Evolutionary conservation across 495 filamentous ascomycete species (phyloP).

Genomic region (Annulohypoxylon bovei): DNA sequence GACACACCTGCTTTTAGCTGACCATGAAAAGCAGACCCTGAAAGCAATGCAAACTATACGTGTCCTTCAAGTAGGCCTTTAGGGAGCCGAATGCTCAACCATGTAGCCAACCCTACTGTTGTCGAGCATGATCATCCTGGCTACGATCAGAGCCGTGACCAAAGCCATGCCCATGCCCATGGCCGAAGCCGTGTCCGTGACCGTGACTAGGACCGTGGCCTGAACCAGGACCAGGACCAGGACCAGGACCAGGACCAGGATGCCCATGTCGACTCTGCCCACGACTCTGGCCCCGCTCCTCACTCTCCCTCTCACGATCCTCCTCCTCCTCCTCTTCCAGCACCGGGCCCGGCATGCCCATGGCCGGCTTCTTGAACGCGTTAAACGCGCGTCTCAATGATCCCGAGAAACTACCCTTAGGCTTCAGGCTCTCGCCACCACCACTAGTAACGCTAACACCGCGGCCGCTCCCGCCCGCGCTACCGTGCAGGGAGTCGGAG

Average conservation of each 20-base stretch:
- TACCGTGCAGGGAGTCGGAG: not conserved
- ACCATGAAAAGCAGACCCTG: not conserved
- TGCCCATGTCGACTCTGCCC: not conserved
- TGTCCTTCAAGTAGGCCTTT: not conserved
- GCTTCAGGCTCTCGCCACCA: not conserved
- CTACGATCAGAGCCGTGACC: not conserved
- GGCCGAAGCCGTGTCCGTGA: not conserved
- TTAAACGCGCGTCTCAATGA: constrained; percentile 35
- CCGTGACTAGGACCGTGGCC: not conserved
- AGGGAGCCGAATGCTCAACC: not conserved
- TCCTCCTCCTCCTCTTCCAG: not conserved
- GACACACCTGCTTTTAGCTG: not conserved
- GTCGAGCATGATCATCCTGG: not conserved
- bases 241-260: not conserved
- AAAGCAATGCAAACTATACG: not conserved
- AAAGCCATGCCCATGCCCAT: no score
- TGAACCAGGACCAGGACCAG: not conserved
- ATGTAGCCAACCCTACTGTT: not conserved
- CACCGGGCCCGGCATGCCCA: not conserved
- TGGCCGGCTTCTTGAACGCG: constrained; percentile 11
- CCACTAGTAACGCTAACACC: not conserved
- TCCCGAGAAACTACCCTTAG: constrained; percentile 16
- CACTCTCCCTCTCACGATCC: not conserved
- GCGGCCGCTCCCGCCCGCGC: not conserved
- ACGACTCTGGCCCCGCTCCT: not conserved